Percentiles rank a stretch among this genome's conserved stretches.
Conservation (phyloP, 352 stramenopile species). For the Pythium angustatum region DNA sequence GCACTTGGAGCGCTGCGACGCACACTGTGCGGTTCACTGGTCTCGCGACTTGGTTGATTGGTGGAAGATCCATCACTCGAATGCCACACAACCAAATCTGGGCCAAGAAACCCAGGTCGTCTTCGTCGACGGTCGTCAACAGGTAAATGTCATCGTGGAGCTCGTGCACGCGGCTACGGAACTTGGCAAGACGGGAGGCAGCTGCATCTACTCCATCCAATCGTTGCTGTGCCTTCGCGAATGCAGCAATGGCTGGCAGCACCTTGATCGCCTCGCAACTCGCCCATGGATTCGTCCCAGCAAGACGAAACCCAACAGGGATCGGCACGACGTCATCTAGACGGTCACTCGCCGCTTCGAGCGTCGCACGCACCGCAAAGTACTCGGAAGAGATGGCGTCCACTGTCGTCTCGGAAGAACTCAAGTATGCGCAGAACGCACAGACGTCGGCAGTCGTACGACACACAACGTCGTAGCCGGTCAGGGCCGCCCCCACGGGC, state of each 20-base stretch:
- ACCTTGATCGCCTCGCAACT: too few relatives aligned
- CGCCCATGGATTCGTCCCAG: too few relatives aligned
- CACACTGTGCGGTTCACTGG: neutral
- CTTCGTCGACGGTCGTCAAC: neutral
- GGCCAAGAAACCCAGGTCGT: neutral
- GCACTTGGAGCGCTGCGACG: neutral
- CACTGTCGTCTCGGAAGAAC: neutral
- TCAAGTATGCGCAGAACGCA: neutral
- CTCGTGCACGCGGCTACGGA: neutral
- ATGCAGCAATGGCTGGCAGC: neutral
- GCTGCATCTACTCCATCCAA: too few relatives aligned
- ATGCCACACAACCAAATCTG: neutral
- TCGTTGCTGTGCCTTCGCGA: too few relatives aligned
- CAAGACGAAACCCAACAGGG: too few relatives aligned
- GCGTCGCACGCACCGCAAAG: neutral
- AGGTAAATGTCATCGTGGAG: neutral
- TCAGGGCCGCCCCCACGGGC: neutral
- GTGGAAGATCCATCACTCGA: neutral
- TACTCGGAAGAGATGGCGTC: neutral
- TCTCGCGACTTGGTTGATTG: neutral
- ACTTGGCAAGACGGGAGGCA: too few relatives aligned
- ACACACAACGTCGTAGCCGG: constrained; percentile 8
- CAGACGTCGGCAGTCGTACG: neutral
- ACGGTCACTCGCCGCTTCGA: neutral
- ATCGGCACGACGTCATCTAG: too few relatives aligned